These are phyloP conservation scores for Plenodomus tracheiphilus DNA, from an alignment of 2,329 filamentous ascomycete species.

Conservation along the genomic window DNA sequence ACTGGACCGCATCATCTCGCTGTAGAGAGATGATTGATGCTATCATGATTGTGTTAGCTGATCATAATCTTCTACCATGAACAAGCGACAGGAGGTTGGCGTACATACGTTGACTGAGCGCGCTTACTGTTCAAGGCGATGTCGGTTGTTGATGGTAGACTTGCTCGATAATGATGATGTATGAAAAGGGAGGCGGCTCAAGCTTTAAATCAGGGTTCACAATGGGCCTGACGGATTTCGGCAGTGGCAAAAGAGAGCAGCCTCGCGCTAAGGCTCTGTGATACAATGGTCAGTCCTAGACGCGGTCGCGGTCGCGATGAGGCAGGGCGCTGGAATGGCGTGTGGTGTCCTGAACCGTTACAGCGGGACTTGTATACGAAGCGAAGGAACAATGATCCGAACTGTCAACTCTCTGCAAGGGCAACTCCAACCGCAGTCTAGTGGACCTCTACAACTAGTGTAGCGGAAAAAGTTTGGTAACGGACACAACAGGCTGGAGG, in stretches of 20 bases:
- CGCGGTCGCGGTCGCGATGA: slow-evolving; percentile 40
- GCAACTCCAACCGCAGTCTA: slow-evolving; percentile 14
- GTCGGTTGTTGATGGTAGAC: neutral
- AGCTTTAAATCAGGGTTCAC: slow-evolving; percentile 38
- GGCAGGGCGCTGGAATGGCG: slow-evolving; percentile 43
- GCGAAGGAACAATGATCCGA: slow-evolving; percentile 26
- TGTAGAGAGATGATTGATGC: neutral
- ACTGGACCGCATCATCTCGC: slow-evolving; percentile 14
- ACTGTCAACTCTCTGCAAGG: slow-evolving; percentile 38
- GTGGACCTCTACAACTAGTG: slow-evolving; percentile 7
- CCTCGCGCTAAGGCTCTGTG: slow-evolving; percentile 16
- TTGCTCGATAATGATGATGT: neutral
- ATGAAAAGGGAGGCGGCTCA: slow-evolving; percentile 19
- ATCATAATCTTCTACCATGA: neutral
- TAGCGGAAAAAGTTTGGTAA: neutral
- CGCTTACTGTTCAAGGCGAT: neutral
- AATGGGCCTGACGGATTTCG: slow-evolving; percentile 14
- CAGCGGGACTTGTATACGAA: slow-evolving; percentile 25
- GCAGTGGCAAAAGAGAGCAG: slow-evolving; percentile 27
- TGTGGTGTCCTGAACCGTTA: slow-evolving; percentile 25
- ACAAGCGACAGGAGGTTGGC: neutral
- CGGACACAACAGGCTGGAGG: slow-evolving; percentile 15
- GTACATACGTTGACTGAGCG: neutral
- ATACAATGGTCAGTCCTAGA: slow-evolving; percentile 32
- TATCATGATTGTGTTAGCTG: slow-evolving; percentile 3